Base-by-base conservation (phyloP, 2,329 filamentous ascomycete species). In the Leptosphaerulina australis region DNA sequence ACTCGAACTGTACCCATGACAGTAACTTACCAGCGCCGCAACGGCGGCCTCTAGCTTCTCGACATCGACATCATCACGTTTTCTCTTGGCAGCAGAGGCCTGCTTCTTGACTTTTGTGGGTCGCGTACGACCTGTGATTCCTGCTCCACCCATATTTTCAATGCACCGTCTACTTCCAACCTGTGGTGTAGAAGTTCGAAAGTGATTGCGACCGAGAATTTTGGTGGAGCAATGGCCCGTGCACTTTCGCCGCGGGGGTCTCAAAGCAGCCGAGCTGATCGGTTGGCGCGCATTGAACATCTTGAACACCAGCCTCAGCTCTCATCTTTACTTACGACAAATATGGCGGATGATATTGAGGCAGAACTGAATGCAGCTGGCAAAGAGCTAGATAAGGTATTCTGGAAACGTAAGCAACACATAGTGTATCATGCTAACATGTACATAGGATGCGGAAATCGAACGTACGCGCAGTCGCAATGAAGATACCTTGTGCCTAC, bases 351-450 rank as follows among this genome's bases (percentile, higher is more conserved):
- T 46, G 68, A 72, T 34, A 57, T 68, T 14, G 83, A 96, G 56
- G 88, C 91, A 68, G 85, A 86, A 54, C 85, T 97, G 31, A 90
- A 93, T 67, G 82, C 85, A 25, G 91, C 96, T 70, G 86, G 88
- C 45, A 95, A 93, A 66, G 93, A 96, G 71, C 95, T 93, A 68
- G 88, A 89, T 69, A 97, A 97, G 82, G 91, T 87, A 63, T 43
- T n/a, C n/a, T n/a, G n/a, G n/a, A n/a, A n/a, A n/a, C n/a, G n/a
- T n/a, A n/a, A n/a, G n/a, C n/a, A n/a, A n/a, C n/a, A n/a, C n/a
- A n/a, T n/a, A n/a, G n/a, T n/a, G n/a, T n/a, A n/a, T n/a, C n/a
- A n/a, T 44, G 37, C 58, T 63, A 46, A 66, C 56, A 45, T 12
- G 12, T 31, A 24, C 17, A 3, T 58, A 96, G 89, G 94, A 97